These are phyloP conservation scores for Neurospora sp. DNA, from an alignment of 495 filamentous ascomycete species.

Conservation along the genomic window DNA sequence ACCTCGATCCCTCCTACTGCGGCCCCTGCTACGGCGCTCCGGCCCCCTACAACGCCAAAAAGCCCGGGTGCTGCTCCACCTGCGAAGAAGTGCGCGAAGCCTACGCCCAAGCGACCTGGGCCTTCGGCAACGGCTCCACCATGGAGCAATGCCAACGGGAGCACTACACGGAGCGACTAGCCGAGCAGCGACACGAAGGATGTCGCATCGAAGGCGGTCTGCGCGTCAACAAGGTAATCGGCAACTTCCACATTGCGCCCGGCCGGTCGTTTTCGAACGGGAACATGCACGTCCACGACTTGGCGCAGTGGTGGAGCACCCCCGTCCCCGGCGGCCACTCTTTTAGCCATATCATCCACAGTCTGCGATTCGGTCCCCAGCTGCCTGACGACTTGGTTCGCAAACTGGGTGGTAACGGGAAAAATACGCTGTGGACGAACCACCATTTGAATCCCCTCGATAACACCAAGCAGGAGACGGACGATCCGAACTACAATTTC, in stretches of 20 bases:
- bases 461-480: slow-evolving; percentile 60
- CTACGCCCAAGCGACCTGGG: slow-evolving; percentile 81
- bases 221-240: slow-evolving; percentile 94
- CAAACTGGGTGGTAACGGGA: slow-evolving; percentile 35
- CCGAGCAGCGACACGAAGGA: slow-evolving; percentile 79
- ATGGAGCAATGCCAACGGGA: slow-evolving; percentile 95
- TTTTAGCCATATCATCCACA: slow-evolving; percentile 86
- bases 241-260: slow-evolving; percentile 98
- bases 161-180: slow-evolving; percentile 79
- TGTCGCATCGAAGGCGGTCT: slow-evolving; percentile 91
- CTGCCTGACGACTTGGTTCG: slow-evolving; percentile 64
- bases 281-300: slow-evolving; percentile 94
- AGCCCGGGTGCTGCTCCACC: slow-evolving; percentile 86
- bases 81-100: slow-evolving; percentile 95
- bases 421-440: slow-evolving; percentile 62
- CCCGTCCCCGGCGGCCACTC: slow-evolving; percentile 58
- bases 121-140: slow-evolving; percentile 81
- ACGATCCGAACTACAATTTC: slow-evolving; percentile 81
- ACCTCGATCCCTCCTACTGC: slow-evolving; percentile 88
- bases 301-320: slow-evolving; percentile 80
- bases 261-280: slow-evolving; percentile 81
- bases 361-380: slow-evolving; percentile 87
- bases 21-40: slow-evolving; percentile 85
- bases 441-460: slow-evolving; percentile 94
- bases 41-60: slow-evolving; percentile 55